Evolutionary conservation across 208 protist genomes (phyloP).

Genomic region (Acanthamoeba castellanii): DNA sequence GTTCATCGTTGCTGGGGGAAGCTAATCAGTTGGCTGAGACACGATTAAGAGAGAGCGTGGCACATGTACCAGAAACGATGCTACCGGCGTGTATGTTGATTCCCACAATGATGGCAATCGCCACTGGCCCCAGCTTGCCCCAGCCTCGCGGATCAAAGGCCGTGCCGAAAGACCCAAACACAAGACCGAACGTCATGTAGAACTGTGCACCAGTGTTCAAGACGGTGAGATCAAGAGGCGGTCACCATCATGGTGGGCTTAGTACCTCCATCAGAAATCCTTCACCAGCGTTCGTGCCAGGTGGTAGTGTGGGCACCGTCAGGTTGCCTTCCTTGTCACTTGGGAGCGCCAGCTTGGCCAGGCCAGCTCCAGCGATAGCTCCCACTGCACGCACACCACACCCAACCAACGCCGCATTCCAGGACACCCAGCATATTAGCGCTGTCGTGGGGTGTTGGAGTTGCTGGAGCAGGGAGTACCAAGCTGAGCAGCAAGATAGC

Average conservation of each 20-base stretch:
- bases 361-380: background rate
- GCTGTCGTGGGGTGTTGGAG: background rate
- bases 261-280: slow-evolving; percentile 39
- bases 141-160: slow-evolving; percentile 35
- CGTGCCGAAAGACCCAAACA: background rate
- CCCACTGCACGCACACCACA: background rate
- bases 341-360: slow-evolving; percentile 4
- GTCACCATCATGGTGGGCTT: background rate
- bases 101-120: slow-evolving; percentile 38
- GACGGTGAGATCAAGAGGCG: background rate
- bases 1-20: slow-evolving; percentile 25
- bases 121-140: slow-evolving; percentile 41
- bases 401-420: background rate
- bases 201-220: background rate
- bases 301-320: background rate
- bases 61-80: background rate
- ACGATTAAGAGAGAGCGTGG: background rate
- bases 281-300: background rate
- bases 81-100: slow-evolving; percentile 34
- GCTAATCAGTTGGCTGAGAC: too few relatives aligned
- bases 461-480: background rate
- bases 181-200: slow-evolving; percentile 24
- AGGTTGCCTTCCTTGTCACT: slow-evolving; percentile 11
- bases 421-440: too few relatives aligned
- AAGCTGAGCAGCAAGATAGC: slow-evolving; percentile 1